Evolutionary conservation across 2,329 filamentous ascomycete genomes (phyloP), one percentile per base, ranked within the genome.

Genomic region (Penicillium sp.): DNA sequence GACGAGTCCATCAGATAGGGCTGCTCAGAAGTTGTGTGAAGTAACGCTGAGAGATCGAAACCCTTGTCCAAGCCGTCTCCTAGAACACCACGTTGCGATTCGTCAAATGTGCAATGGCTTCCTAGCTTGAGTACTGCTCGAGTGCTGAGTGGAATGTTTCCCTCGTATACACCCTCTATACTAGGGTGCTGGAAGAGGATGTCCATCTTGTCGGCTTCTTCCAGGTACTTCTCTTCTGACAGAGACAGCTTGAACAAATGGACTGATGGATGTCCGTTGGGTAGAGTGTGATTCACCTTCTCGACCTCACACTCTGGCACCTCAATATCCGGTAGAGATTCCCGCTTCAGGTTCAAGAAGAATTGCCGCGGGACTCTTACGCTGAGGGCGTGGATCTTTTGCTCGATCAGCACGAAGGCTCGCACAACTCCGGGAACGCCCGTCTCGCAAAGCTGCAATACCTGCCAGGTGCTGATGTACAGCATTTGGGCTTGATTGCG

Each of bases 121-220:
- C 93, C 95, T 1, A 99, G 77, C 59, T 93, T 88, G 9, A 99
- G 80, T 28, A 99, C 81, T 3, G 92, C 93, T 34, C 92, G 82
- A 40, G 95, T 81, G 55, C 88, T 89, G 5, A 97, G 77, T 1
- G 95, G 90, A 1, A 99, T 79, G 58, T 95, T 87, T 63, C 87
- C 92, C 73, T 99, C 95, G 64, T 99, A 99, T 12, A 99, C 90
- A 27, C 95, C 95, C 70, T 99, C 93, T 1, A 99, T 88, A 67
- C 90, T 95, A 0, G 90, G 83, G 65, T 99, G 91, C 55, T 92
- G 90, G 74, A 96, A 92, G 1, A 97, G 76, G 25, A 86, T 73
- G 2, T 86, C 83, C 53, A 97, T 86, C 65, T 90, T 95, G 54
- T 90, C 86, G 0, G 86, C 79, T 67, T 97, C 89, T 37, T 84